These are phyloP conservation scores for Jaenimonas drosophilae DNA, from an alignment of 208 protist species.

Conservation along the genomic window DNA sequence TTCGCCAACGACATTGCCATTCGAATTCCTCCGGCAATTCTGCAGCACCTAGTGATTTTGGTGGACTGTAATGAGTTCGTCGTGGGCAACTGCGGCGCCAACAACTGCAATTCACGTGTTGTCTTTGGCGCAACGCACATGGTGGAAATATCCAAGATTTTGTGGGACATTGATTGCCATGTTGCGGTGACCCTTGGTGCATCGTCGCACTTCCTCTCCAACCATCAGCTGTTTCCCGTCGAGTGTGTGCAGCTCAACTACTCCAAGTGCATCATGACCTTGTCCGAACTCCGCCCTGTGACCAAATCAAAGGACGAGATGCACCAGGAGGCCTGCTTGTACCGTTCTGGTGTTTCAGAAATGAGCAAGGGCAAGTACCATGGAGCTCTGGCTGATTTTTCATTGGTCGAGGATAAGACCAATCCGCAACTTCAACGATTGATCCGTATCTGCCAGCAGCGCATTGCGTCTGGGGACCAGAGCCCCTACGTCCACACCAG, in stretches of 20 bases:
- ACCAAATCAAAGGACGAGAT: slow-evolving; percentile 7
- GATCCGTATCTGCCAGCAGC: slow-evolving; percentile 32
- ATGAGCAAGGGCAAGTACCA: slow-evolving; percentile 52
- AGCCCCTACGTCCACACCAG: slow-evolving; percentile 30
- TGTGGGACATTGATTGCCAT: slow-evolving; percentile 50
- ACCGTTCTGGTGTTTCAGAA: slow-evolving; percentile 37
- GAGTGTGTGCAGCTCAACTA: slow-evolving; percentile 37
- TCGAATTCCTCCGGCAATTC: slow-evolving; percentile 14
- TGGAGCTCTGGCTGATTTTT: slow-evolving; percentile 11
- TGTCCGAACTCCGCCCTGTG: slow-evolving; percentile 32
- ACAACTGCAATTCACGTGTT: slow-evolving; percentile 24
- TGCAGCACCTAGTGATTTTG: slow-evolving; percentile 35
- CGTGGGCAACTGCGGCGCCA: slow-evolving; percentile 51
- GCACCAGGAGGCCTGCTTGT: slow-evolving; percentile 12
- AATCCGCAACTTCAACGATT: slow-evolving; percentile 34
- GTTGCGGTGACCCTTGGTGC: slow-evolving; percentile 41
- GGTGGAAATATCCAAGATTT: slow-evolving; percentile 22
- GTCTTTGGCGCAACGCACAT: slow-evolving; percentile 29
- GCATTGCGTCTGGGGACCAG: slow-evolving; percentile 18
- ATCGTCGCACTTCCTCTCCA: slow-evolving; percentile 41
- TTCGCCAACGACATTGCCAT: slow-evolving; percentile 47
- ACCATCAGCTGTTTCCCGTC: slow-evolving; percentile 19
- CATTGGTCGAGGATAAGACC: slow-evolving; percentile 5
- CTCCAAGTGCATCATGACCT: slow-evolving; percentile 22
- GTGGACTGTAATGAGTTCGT: slow-evolving; percentile 51